These are phyloP conservation scores for Saccharomyces kudriavzevii DNA, from an alignment of 805 yeast genomes.

Conservation along the genomic window DNA sequence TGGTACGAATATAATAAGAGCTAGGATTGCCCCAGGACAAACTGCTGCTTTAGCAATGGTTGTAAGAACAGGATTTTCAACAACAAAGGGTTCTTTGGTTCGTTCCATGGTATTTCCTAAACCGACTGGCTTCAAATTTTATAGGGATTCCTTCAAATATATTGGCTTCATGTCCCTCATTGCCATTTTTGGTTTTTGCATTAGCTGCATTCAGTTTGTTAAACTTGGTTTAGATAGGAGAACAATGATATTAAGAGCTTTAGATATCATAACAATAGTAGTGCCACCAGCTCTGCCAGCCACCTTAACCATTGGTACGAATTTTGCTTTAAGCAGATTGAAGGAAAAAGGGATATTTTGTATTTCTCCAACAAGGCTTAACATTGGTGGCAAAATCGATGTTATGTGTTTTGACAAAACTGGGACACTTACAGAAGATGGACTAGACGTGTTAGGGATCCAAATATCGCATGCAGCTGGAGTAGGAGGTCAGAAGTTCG, in stretches of 20 bases:
- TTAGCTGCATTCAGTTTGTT: slow-evolving; percentile 77
- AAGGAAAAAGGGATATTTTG: slow-evolving; percentile 68
- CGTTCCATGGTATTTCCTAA: slow-evolving; percentile 96
- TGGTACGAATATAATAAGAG: slow-evolving; percentile 85
- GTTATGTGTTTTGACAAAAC: slow-evolving; percentile 92
- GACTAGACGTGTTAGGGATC: slow-evolving; percentile 77
- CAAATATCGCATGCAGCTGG: slow-evolving; percentile 29
- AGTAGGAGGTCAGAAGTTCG: slow-evolving; percentile 18
- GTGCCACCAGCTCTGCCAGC: slow-evolving; percentile 99
- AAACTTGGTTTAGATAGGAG: slow-evolving; percentile 60
- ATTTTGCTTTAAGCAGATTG: slow-evolving; percentile 76
- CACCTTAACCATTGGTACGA: slow-evolving; percentile 91
- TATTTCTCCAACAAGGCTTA: slow-evolving; percentile 88
- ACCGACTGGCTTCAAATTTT: slow-evolving; percentile 87
- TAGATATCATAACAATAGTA: slow-evolving; percentile 90
- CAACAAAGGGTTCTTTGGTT: slow-evolving; percentile 89
- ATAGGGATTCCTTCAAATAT: slow-evolving; percentile 88
- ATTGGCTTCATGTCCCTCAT: slow-evolving; percentile 88
- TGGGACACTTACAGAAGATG: slow-evolving; percentile 96
- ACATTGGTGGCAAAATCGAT: slow-evolving; percentile 92
- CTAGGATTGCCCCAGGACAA: slow-evolving; percentile 50
- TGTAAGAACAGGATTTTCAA: slow-evolving; percentile 83
- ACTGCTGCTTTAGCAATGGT: slow-evolving; percentile 73
- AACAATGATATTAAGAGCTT: slow-evolving; percentile 75
- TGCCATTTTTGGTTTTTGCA: slow-evolving; percentile 75